phyloP scores from a whole-genome alignment of 495 filamentous ascomycete species.

The Oidiodendron maius region DNA sequence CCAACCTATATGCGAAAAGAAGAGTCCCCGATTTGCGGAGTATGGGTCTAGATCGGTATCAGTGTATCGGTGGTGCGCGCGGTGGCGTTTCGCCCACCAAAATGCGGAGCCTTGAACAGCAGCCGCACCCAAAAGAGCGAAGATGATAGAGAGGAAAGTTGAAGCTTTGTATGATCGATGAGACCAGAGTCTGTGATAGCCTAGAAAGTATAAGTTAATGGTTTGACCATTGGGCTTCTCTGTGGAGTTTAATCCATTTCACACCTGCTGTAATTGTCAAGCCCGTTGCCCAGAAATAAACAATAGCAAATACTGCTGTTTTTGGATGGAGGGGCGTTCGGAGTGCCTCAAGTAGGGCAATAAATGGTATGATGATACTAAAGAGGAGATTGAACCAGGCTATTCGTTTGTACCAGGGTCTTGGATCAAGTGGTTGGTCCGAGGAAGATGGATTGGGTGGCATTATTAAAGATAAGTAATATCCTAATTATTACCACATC shows the following conservation, averaged over 20 bases:
- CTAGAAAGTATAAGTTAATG: slow-evolving; percentile 36
- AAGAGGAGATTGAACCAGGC: slow-evolving; percentile 90
- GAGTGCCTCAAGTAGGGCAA: slow-evolving; percentile 68
- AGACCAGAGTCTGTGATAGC: slow-evolving; percentile 91
- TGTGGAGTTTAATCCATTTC: background rate
- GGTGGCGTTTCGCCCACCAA: slow-evolving; percentile 97
- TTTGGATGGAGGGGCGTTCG: slow-evolving; percentile 74
- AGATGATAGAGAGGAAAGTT: slow-evolving; percentile 81
- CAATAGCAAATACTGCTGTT: slow-evolving; percentile 74
- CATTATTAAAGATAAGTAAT: too few relatives aligned
- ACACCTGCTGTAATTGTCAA: slow-evolving; percentile 81
- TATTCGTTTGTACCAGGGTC: slow-evolving; percentile 95
- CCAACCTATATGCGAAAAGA: slow-evolving; percentile 93
- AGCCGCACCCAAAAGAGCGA: slow-evolving; percentile 86
- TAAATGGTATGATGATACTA: slow-evolving; percentile 77
- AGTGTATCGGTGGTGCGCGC: slow-evolving; percentile 97
- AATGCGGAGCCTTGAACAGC: slow-evolving; percentile 93
- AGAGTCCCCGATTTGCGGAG: slow-evolving; percentile 92
- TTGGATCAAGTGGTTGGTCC: too few relatives aligned
- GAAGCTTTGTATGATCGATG: slow-evolving; percentile 90
- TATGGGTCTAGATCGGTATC: slow-evolving; percentile 99
- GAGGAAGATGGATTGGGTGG: too few relatives aligned
- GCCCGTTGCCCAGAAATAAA: slow-evolving; percentile 90
- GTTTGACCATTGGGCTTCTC: slow-evolving; percentile 1
- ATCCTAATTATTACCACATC: too few relatives aligned